Evolutionary conservation across 192 early-diverging fungal species (phyloP), one percentile per base, ranked within the genome.

Genomic region (Backusella luteola): DNA sequence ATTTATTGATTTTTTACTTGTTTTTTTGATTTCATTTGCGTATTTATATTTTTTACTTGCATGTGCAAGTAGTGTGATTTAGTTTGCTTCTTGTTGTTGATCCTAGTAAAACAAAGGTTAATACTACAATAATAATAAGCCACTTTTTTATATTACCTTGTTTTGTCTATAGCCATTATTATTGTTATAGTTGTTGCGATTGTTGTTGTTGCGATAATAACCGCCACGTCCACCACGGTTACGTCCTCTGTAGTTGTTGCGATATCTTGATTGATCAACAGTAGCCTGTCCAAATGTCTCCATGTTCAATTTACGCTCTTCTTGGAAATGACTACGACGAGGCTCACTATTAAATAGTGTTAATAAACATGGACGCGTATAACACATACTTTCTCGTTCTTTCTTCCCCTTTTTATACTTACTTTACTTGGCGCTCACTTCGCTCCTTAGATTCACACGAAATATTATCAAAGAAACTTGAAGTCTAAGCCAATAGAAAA

Each of bases 381-480:
- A 9, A 6, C 12, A 44, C 12, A 15, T 15, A 4, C 29, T 52
- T 34, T 32, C 71, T n/a, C 14, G 8, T 34, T 15, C 71, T 56
- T 32, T 73, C n/a, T 14, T 17, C 14, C 15, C 42, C 42, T 7
- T 39, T 39, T 39, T 39, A 44, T 73, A 36, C 59, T 67, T 74
- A 44, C 38, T 67, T 74, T 59, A n/a, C 44, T 42, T 77, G 70
- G 17, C 70, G 70, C 78, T 74, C 69, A 63, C 7, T 79, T 34
- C 78, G 78, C 39, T 79, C 78, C 84, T 96, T 97, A 36, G 92
- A 89, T 81, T 99, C 97, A 81, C 96, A 97, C 46, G 97, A 99
- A 81, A 99, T 99, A 81, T 99, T 94, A 83, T 99, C 97, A 89
- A 99, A 99, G 87, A 99, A 99, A 36, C 92, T 93, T 96, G 81